Conservation (phyloP, 176 grass and related monocot species). For the Thalia dealbata region DNA sequence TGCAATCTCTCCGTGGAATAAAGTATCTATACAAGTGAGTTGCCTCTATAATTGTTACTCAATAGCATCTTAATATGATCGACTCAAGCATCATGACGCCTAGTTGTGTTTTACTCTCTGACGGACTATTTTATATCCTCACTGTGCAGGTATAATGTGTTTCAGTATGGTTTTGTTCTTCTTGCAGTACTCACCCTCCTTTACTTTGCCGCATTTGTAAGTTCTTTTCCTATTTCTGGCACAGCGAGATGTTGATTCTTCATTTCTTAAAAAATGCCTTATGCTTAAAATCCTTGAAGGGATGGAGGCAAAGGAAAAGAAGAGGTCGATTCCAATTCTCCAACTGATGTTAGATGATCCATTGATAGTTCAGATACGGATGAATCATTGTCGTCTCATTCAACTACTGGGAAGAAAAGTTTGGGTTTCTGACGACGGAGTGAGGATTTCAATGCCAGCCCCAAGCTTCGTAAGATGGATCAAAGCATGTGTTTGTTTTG, state of each 20-base stretch:
- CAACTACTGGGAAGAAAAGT: not conserved
- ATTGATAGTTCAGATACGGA: not conserved
- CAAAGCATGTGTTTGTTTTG: not conserved
- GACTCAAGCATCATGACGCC: no score
- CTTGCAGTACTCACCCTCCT: conserved; percentile 82
- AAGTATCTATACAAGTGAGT: conserved; percentile 98
- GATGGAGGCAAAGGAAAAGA: conserved; percentile 35
- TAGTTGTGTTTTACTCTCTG: not conserved
- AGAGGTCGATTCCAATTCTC: conserved; percentile 1
- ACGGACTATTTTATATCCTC: not conserved
- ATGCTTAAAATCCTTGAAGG: conserved; percentile 30
- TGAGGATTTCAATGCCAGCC: not conserved
- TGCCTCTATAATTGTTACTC: no score
- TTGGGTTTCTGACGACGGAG: not conserved
- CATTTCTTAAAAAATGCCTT: conserved; percentile 1
- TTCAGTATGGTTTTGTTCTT: conserved; percentile 90
- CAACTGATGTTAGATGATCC: not conserved
- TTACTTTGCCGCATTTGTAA: conserved; percentile 81
- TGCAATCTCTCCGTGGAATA: conserved; percentile 88
- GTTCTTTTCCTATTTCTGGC: conserved; percentile 1
- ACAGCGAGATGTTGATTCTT: not conserved
- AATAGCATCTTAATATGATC: not conserved
- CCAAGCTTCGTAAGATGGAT: not conserved
- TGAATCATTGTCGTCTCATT: not conserved
- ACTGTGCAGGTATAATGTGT: conserved; percentile 73